Conservation (phyloP, 1,284 basidiomycete genomes). For the Pyrrhoderma lamaoense region DNA sequence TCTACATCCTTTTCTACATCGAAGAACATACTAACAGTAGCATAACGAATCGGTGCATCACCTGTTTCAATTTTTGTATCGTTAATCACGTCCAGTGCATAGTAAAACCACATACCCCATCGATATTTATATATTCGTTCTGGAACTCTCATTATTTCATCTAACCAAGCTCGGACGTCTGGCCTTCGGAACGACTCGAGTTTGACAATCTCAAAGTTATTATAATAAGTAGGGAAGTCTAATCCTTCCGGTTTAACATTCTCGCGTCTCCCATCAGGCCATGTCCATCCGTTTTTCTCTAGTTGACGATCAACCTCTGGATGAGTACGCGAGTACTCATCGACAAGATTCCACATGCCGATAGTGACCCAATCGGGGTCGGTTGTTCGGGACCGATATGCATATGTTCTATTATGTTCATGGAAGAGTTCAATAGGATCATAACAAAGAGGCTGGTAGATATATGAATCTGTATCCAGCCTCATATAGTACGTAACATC, state of each 20-base stretch:
- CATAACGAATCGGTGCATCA: slow-evolving; percentile 15
- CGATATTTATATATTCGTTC: slow-evolving; percentile 19
- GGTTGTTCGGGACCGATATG: slow-evolving; percentile 3
- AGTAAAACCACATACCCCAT: slow-evolving; percentile 15
- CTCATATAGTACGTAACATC: slow-evolving; percentile 20
- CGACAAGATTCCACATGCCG: slow-evolving; percentile 13
- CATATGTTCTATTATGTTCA: slow-evolving; percentile 12
- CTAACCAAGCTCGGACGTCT: slow-evolving; percentile 16
- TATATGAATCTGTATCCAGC: slow-evolving; percentile 19
- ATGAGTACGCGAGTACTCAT: slow-evolving; percentile 8
- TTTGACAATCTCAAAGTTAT: slow-evolving; percentile 16
- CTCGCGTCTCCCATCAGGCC: slow-evolving; percentile 11
- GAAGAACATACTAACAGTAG: slow-evolving; percentile 16
- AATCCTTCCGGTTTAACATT: slow-evolving; percentile 2
- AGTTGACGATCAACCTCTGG: slow-evolving; percentile 7
- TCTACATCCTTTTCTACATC: slow-evolving; percentile 15
- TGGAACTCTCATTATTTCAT: slow-evolving; percentile 17
- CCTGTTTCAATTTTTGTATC: slow-evolving; percentile 1
- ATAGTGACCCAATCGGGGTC: slow-evolving; percentile 17
- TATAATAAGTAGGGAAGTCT: slow-evolving; percentile 16
- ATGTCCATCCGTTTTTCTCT: slow-evolving; percentile 9
- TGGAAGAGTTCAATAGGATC: slow-evolving; percentile 19
- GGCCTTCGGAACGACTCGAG: slow-evolving; percentile 13
- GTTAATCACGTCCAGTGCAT: neutral
- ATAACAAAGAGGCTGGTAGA: slow-evolving; percentile 17